Base-by-base conservation (phyloP, 2,329 filamentous ascomycete species). In the Sporothrix protearum region DNA sequence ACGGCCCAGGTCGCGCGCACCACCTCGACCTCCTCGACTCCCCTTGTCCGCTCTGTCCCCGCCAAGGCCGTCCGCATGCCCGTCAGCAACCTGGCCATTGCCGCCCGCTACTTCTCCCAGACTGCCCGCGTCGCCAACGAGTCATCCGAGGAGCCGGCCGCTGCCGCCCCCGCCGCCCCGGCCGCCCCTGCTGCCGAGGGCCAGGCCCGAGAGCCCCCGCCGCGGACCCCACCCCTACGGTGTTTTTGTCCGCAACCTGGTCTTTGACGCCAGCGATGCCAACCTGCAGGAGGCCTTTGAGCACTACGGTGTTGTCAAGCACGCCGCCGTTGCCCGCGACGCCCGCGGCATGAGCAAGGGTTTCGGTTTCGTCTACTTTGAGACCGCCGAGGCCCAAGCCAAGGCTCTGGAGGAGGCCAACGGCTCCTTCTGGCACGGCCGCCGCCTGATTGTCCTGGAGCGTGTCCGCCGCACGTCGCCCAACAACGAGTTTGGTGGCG, bases 391-490 rank as follows among this genome's bases (percentile, higher is more conserved):
- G 1, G 73, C 72, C 10, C 71, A 75, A 71, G 36, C 76, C 9
- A 73, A 75, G 67, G 80, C 80, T 19, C 71, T 77, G 12, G 68
- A 68, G 19, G 75, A 76, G 63, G 76, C 79, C 71, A 75, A 81
- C 76, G 77, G 77, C 36, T 77, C 78, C 3, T 81, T 81, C 76
- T 81, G 79, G 79, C 80, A 81, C 74, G 80, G 80, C 39, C 79
- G 80, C 33, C 80, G 79, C 69, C 73, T 81, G n/a, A 67, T 69
- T 7, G 78, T 77, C 70, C 63, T 75, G 30, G 8, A 14, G 59
- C 59, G 59, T 36, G 2, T 8, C 2, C 73, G 72, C 47, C 76
- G 78, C 55, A n/a, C 25, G 30, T 5, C 19, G 12, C 28, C 25
- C 12, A 12, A 42, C 4, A 42, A n/a, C n/a, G 36, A 53, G 33